Conservation (phyloP, 192 early-diverging fungal genomes). For the Linnemannia hyalina region DNA sequence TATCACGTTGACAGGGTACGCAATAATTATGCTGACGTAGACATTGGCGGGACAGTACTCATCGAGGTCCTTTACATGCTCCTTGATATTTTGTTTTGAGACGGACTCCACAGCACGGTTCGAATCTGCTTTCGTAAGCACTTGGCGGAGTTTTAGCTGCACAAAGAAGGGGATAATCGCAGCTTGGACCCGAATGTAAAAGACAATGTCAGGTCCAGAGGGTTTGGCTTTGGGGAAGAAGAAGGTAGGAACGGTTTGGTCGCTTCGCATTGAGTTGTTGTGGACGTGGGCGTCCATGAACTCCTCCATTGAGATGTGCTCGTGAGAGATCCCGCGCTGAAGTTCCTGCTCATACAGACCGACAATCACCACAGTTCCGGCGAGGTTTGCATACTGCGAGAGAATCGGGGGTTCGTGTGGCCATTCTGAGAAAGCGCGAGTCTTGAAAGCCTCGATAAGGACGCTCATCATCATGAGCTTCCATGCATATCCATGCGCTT, state of each 20-base stretch:
- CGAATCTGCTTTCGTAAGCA: too few species aligned
- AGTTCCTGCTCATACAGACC: constrained; percentile 17
- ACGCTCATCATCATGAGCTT: constrained; percentile 20
- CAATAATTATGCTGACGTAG: too few species aligned
- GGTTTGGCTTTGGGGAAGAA: constrained; percentile 27
- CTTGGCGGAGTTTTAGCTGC: too few species aligned
- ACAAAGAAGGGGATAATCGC: too few species aligned
- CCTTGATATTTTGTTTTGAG: too few species aligned
- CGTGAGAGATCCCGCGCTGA: constrained; percentile 17
- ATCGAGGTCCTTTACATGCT: too few species aligned
- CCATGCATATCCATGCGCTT: constrained; percentile 17
- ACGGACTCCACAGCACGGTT: too few species aligned
- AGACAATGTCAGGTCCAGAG: constrained; percentile 24
- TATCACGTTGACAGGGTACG: too few species aligned
- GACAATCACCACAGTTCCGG: constrained; percentile 7
- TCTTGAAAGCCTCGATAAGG: constrained; percentile 15
- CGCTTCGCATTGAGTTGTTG: not conserved
- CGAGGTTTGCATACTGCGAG: not conserved
- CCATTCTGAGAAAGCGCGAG: constrained; percentile 14
- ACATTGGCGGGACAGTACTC: too few species aligned
- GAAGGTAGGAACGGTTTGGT: constrained; percentile 9
- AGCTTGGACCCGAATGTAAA: constrained; percentile 21
- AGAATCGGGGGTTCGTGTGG: constrained; percentile 7
- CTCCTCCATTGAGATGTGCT: constrained; percentile 17
- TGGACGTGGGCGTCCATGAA: constrained; percentile 25